These are phyloP conservation scores for Pseudozyma thailandica DNA, from an alignment of 1,284 basidiomycete genomes.

Conservation along the genomic window DNA sequence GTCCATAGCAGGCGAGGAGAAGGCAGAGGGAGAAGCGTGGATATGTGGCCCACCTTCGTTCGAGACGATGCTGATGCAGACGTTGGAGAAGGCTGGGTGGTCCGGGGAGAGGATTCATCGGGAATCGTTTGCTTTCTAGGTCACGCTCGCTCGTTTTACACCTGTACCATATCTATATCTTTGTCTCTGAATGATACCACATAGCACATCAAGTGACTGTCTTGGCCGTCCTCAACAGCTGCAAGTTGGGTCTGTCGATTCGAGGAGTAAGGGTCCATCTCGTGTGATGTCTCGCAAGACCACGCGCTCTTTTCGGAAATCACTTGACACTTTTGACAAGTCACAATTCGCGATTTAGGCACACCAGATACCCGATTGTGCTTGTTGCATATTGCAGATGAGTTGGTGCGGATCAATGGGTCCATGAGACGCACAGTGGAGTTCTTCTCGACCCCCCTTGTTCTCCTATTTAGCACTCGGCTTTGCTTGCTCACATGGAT, in stretches of 20 bases:
- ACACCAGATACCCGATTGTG: too few species aligned
- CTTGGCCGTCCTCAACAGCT: too few species aligned
- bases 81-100: slow-evolving; percentile 19
- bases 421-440: slow-evolving; percentile 1
- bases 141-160: too few species aligned
- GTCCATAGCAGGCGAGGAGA: background rate
- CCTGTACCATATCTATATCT: too few species aligned
- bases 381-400: too few species aligned
- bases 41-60: slow-evolving; percentile 30
- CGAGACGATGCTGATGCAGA: slow-evolving; percentile 17
- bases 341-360: slow-evolving; percentile 1
- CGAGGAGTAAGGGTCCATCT: slow-evolving; percentile 12
- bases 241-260: background rate
- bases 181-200: too few species aligned
- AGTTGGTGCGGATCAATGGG: background rate
- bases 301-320: background rate
- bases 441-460: too few species aligned
- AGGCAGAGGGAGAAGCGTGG: slow-evolving; percentile 16
- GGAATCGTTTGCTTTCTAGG: slow-evolving; percentile 32
- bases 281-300: slow-evolving; percentile 15
- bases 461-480: too few species aligned
- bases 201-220: too few species aligned
- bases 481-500: too few species aligned
- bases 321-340: background rate
- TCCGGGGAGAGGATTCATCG: slow-evolving; percentile 15